Evolutionary conservation across 2,329 filamentous ascomycete species (phyloP), one percentile per base, ranked within the genome.

Genomic region (Cadophora malorum): DNA sequence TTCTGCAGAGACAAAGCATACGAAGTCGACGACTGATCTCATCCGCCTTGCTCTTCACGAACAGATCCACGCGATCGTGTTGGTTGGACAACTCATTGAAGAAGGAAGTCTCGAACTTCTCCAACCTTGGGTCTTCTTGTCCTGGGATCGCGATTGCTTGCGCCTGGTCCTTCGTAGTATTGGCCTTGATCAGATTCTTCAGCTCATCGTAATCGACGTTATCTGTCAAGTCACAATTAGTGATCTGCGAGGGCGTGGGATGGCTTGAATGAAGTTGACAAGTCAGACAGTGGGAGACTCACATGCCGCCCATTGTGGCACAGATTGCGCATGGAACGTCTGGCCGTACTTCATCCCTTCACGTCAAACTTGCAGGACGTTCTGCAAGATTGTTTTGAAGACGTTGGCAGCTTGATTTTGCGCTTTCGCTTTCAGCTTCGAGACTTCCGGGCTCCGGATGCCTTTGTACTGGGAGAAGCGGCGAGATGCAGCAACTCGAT

Each of bases 191-290:
- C 75, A 92, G 85, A 78, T 92, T 86, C 80, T 96, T 96, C 71
- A 96, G 86, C 60, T 91, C 91, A 78, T 95, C 93, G 83, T 96
- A 96, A 79, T 96, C 93, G 79, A 96, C 88, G 79, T 96, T 96
- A 78, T 94, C 90, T 93, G 78, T 41, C 12, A 71, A 31, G 67
- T 49, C 45, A 21, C 31, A 60, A 65, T 69, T 38, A 69, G 64
- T 35, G 38, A 52, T 65, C 59, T 56, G 65, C 63, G 45, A 23
- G 5, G 33, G 67, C 47, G 58, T 65, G 28, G 12, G 33, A 47
- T 33, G 21, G 33, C 49, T 45, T 41, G 33, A 47, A 63, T 64
- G 33, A 50, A 56, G 35, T 12, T 25, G 56, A 31, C 25, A 50
- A 50, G 23, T 52, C 66, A 59, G 53, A 68, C 65, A 67, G 69